phyloP scores from a whole-genome alignment of 2,329 filamentous ascomycete species.

The Microdochium bolleyi region DNA sequence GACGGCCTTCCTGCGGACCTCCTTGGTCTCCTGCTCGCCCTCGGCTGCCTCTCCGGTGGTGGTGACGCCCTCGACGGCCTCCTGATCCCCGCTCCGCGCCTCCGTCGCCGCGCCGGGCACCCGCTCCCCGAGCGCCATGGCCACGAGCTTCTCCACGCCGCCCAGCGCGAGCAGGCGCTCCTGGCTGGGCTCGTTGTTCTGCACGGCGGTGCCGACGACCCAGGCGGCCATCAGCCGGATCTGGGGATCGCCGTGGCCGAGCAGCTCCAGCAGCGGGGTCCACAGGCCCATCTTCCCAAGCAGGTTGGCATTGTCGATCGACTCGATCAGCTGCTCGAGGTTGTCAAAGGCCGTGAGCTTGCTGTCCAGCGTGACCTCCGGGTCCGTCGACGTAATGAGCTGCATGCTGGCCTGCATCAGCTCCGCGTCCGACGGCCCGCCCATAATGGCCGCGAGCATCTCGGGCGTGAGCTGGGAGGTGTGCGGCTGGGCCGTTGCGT shows the following conservation, averaged over 20 bases:
- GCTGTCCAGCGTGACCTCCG: constrained; percentile 61
- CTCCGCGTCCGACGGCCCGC: constrained; percentile 82
- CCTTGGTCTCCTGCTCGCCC: constrained; percentile 44
- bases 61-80: constrained; percentile 3
- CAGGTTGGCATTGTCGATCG: constrained; percentile 95
- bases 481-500: constrained; percentile 16
- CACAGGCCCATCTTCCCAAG: constrained; percentile 72
- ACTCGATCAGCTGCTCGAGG: constrained; percentile 86
- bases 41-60: not conserved
- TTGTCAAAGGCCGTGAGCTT: constrained; percentile 87
- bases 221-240: constrained; percentile 83
- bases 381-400: constrained; percentile 55
- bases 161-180: constrained; percentile 58
- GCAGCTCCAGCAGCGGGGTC: constrained; percentile 66
- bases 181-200: constrained; percentile 87
- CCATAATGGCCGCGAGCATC: constrained; percentile 65
- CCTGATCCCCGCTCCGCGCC: constrained; percentile 4
- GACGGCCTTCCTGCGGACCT: constrained; percentile 77
- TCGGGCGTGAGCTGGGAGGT: constrained; percentile 52
- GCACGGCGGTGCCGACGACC: constrained; percentile 89
- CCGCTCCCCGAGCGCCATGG: constrained; percentile 37
- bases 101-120: constrained; percentile 5
- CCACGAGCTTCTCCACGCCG: constrained; percentile 62
- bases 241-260: constrained; percentile 62
- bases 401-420: constrained; percentile 83